Conservation (phyloP, 345 rosid genomes). For the Arabidopsis arenosa region DNA sequence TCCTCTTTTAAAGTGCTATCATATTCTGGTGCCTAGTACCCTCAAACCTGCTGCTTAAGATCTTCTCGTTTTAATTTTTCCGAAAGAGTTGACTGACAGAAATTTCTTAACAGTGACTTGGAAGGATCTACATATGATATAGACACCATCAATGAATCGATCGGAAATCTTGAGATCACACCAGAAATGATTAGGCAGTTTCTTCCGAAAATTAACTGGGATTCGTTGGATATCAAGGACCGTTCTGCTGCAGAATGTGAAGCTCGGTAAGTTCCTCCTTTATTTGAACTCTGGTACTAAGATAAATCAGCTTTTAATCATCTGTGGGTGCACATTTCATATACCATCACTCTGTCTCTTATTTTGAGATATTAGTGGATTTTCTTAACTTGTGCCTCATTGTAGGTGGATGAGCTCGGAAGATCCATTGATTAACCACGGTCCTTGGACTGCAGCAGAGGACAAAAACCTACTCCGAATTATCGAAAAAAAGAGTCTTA, state of each 20-base stretch:
- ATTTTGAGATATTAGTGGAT: neutral
- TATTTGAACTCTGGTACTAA: neutral
- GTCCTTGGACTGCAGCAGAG: conserved; percentile 70
- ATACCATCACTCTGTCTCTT: neutral
- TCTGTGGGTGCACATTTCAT: neutral
- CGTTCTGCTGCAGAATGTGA: conserved; percentile 89
- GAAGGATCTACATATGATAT: conserved; percentile 64
- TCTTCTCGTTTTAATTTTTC: neutral
- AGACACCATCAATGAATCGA: conserved; percentile 57
- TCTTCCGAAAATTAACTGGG: conserved; percentile 87
- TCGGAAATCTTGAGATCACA: conserved; percentile 74
- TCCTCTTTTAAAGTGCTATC: conserved; percentile 10
- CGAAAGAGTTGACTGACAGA: conserved; percentile 31
- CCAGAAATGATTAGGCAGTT: conserved; percentile 71
- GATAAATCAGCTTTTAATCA: conserved; percentile 20
- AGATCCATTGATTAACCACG: conserved; percentile 76
- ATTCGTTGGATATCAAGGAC: conserved; percentile 58
- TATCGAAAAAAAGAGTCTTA: conserved; percentile 65
- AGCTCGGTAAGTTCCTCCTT: conserved; percentile 63
- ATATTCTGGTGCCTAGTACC: neutral
- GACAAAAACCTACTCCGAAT: conserved; percentile 63
- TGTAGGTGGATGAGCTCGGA: conserved; percentile 86
- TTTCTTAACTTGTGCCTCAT: conserved; percentile 20
- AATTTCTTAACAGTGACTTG: conserved; percentile 39
- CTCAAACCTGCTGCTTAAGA: conserved; percentile 6